Base-by-base conservation (phyloP, 2,329 filamentous ascomycete species). In the Neofusicoccum kwambonambiense region DNA sequence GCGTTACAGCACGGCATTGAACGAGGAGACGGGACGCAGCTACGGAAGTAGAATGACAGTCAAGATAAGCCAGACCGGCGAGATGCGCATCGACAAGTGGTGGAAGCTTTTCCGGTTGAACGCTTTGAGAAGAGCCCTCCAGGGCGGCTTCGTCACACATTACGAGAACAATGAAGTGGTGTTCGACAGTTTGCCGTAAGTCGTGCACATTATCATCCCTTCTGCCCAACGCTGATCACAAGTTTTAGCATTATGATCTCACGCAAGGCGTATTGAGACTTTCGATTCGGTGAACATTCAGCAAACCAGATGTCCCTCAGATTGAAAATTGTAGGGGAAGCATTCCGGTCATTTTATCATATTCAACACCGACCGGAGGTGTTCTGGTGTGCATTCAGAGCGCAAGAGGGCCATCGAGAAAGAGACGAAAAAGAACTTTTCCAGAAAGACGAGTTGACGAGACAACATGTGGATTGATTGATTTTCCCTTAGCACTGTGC, bases 41-140 rank as follows among this genome's bases (percentile, higher is more conserved):
- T 87, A 88, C 67, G 89, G 89, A 5, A 88, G 84, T 65, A 82
- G 87, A 65, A 80, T 90, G 78, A 84, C 79, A 11, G 81, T 91
- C 44, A 83, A 84, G 64, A 84, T 91, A 64, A 81, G 84, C 62
- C 80, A 81, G 22, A 83, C 82, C 52, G 85, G 86, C 2, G 82
- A 84, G 62, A 85, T 91, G 80, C 83, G 80, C 58, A 86, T 91
- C 58, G 88, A 91, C 74, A 84, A 84, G 68, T 92, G 89, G 89
- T 91, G 89, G 89, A 91, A 91, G 75, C 79, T 90, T 70, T 81
- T 87, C 69, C 81, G 88, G 35, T 76, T 90, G 58, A 85, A 87
- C 66, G 83, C 84, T 3, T 76, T 91, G 62, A 83, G 86, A 71
- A 77, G 88, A 44, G 78, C 88, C 35, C 77, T 91, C 45, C 84